Evolutionary conservation across 768 basidiomycete species (phyloP), one percentile per base, ranked within the genome.

Genomic region (Termitomyces eurrhizus): DNA sequence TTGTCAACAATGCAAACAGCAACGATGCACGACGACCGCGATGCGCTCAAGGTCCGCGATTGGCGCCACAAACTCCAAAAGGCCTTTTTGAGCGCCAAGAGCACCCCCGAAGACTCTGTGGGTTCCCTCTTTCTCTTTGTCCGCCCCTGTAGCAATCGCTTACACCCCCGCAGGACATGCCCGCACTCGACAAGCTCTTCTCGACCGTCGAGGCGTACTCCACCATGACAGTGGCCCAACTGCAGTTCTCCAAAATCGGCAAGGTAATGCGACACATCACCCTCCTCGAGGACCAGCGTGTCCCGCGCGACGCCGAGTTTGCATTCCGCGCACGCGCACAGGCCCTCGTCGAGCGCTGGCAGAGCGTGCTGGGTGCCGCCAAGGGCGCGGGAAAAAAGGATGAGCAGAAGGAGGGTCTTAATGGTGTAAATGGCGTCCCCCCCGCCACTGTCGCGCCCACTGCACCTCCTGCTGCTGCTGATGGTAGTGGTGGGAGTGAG

Each of bases 11-110:
- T 1, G 44, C 24, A 21, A 8, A 26, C 24, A 66, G 67, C 61
- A 24, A 57, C 62, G 55, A 63, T 86, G 57, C 73, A 76, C 45
- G 75, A 72, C 52, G 86, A 90, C 71, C 80, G 80, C 1, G 88
- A 89, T 62, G 89, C 86, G 26, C 67, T 77, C 57, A 87, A 85
- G 69, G 89, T 92, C 69, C 86, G 87, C 68, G 86, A 87, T 59
- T 92, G 90, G 90, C 78, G 90, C 64, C 90, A 92, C 72, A 88
- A 82, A 70, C 79, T 92, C 13, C 90, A 93, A 72, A 86, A 89
- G 66, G 87, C 83, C 0, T 84, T 89, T 73, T 69, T 91, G 26
- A 64, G 68, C 55, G 44, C 37, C 13, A 69, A 68, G 50, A 51
- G 42, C 4, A 58, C 56, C 2, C 68, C 67, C 1, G 62, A 67